A percentile compares a stretch with the other conserved stretches of the same genome.
These are phyloP conservation scores for Adansonia gregorii DNA, from an alignment of 441 rosid species.

Conservation along the genomic window DNA sequence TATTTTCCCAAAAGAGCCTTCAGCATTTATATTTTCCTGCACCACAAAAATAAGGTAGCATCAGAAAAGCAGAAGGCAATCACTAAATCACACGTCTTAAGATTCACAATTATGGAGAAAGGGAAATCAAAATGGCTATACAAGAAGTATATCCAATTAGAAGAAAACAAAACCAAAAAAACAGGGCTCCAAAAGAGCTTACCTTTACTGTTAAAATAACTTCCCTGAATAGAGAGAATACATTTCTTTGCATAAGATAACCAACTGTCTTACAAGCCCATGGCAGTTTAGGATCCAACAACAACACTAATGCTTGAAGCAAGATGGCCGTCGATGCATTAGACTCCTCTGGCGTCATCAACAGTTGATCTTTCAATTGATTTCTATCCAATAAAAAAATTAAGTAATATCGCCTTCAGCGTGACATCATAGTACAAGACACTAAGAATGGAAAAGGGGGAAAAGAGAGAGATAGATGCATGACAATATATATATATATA, in stretches of 20 bases:
- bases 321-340: slow-evolving; percentile 52
- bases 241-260: slow-evolving; percentile 64
- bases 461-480: background rate
- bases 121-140: background rate
- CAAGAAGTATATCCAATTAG: background rate
- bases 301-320: slow-evolving; percentile 64
- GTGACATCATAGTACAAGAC: background rate
- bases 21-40: slow-evolving; percentile 60
- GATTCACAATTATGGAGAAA: background rate
- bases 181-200: slow-evolving; percentile 20
- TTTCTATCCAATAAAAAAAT: slow-evolving; percentile 48
- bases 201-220: slow-evolving; percentile 72
- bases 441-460: background rate
- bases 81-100: slow-evolving; percentile 3
- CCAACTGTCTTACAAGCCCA: slow-evolving; percentile 84
- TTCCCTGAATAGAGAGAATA: slow-evolving; percentile 65
- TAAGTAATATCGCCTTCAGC: slow-evolving; percentile 32
- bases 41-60: slow-evolving; percentile 24
- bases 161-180: slow-evolving; percentile 11
- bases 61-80: slow-evolving; percentile 21
- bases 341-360: slow-evolving; percentile 48
- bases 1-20: slow-evolving; percentile 36
- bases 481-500: background rate
- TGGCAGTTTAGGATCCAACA: slow-evolving; percentile 84
- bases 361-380: slow-evolving; percentile 64